A percentile compares a stretch with the other conserved stretches of the same genome.
These are phyloP conservation scores for Aspergillus olivimuriae DNA, from an alignment of 495 filamentous ascomycete genomes.

Conservation along the genomic window DNA sequence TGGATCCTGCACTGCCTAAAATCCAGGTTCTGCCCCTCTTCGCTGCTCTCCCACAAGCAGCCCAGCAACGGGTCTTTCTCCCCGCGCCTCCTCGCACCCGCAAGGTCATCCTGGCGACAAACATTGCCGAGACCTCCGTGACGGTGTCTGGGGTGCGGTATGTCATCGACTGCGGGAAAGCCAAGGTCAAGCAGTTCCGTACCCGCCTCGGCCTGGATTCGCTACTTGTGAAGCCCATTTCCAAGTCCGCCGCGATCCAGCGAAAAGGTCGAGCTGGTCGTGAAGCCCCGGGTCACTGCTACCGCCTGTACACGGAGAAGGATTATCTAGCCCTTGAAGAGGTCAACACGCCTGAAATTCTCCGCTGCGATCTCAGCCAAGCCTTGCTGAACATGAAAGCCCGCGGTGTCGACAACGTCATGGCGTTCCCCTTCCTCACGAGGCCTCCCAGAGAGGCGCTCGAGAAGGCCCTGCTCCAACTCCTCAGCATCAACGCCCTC, in stretches of 20 bases:
- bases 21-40: slow-evolving; percentile 65
- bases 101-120: slow-evolving; percentile 89
- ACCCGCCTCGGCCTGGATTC: slow-evolving; percentile 82
- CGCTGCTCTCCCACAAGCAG: slow-evolving; percentile 64
- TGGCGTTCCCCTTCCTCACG: slow-evolving; percentile 81
- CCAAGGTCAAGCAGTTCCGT: slow-evolving; percentile 89
- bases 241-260: slow-evolving; percentile 89
- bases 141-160: slow-evolving; percentile 89
- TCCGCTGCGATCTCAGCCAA: slow-evolving; percentile 79
- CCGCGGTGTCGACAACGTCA: slow-evolving; percentile 74
- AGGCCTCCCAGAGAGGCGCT: slow-evolving; percentile 69
- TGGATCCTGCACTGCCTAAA: slow-evolving; percentile 71
- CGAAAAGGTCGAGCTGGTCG: slow-evolving; percentile 86
- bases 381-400: slow-evolving; percentile 94
- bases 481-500: slow-evolving; percentile 72
- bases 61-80: slow-evolving; percentile 80
- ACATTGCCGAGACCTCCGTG: slow-evolving; percentile 97
- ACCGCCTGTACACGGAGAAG: slow-evolving; percentile 79
- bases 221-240: slow-evolving; percentile 83
- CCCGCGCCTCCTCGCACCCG: slow-evolving; percentile 68
- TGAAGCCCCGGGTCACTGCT: slow-evolving; percentile 87
- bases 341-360: slow-evolving; percentile 78
- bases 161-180: slow-evolving; percentile 91
- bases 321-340: slow-evolving; percentile 66
- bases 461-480: slow-evolving; percentile 75